Evolutionary conservation across 495 filamentous ascomycete genomes (phyloP), one percentile per base, ranked within the genome.

Genomic region (Venustampulla echinocandica): DNA sequence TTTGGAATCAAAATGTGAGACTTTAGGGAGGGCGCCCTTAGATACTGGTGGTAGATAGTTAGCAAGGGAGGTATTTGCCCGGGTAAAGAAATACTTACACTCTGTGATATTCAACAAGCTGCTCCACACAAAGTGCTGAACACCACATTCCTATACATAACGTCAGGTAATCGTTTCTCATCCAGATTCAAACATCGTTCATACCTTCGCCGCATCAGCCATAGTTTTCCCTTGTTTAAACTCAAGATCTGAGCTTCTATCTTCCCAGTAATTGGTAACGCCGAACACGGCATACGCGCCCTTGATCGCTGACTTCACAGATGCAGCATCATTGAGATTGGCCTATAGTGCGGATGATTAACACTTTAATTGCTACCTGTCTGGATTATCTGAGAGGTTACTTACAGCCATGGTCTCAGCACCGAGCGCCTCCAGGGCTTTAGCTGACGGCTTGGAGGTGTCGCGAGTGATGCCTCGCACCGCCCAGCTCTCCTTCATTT

Each of bases 1-100:
- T 58, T 84, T 85, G 47, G 56, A 52, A 58, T 84, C 79, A 52
- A 82, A 85, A 58, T 82, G 78, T 21, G 67, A 59, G 21, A 84
- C 70, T 44, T 76, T 55, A n/a, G 60, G 42, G 10, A 74, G 64
- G 37, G 61, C 63, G 14, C 75, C 74, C 19, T 65, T 59, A 28
- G 61, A 58, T 15, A 76, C 61, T 65, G 52, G 48, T 34, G 13
- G 42, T 21, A n/a, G 10, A 44, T 24, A 45, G 33, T 44, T 18
- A 20, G 20, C 3, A 39, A 18, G 36, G 9, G 15, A 3, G 19
- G n/a, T 28, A 25, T 25, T n/a, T n/a, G n/a, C n/a, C n/a, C n/a
- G n/a, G 22, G 6, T 10, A 22, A 4, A 14, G 20, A 17, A 22
- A 17, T 25, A 55, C 59, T 38, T 36, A 67, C 64, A 55, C 15